Evolutionary conservation across 73 alveolate genomes (phyloP), one percentile per base, ranked within the genome.

Genomic region (Stentor coeruleus): DNA sequence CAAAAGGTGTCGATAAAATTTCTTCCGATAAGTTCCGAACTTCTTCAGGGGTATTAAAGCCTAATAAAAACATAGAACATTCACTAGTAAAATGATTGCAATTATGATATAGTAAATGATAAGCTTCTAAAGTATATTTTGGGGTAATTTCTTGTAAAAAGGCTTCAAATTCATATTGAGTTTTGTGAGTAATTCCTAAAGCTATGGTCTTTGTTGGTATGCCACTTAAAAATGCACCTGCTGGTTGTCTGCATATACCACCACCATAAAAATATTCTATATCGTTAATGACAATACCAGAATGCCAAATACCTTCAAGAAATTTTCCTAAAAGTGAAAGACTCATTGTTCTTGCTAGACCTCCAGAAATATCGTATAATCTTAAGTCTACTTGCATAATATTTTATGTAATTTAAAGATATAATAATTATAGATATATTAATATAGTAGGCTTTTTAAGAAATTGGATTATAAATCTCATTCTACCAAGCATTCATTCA

Each of bases 31-130:
- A 93, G 55, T 93, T 95, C 38, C 92, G 84, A 35, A 97, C 94
- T 55, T 90, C 89, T 37, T 88, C 87, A 49, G 98, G 98, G 79
- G 95, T 94, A 40, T 93, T 96, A 59, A 85, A 77, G 4, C 97
- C 98, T 35, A 92, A 81, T 31, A 97, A 88, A 84, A 93, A 97
- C 76, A 82, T 81, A 14, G 95, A 88, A 82, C 98, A 96, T 40
- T 97, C 99, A 84, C 95, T 94, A 58, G 99, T 95, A 82, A 95
- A 97, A 87, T 95, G 95, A 83, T 97, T 97, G 89, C 99, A 97
- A 89, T 97, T 97, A 79, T 95, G 91, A 58, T 88, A 85, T 74
- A 95, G 86, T 74, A 97, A 89, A 86, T 97, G 92, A 94, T 97
- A 97, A 59, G 97, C 92, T 57, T 82, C 92, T 79, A 88, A 81